A percentile compares a stretch with the other conserved stretches of the same genome.
Evolutionary conservation across 768 basidiomycete species (phyloP).

Genomic region (Leccinum variicolor): DNA sequence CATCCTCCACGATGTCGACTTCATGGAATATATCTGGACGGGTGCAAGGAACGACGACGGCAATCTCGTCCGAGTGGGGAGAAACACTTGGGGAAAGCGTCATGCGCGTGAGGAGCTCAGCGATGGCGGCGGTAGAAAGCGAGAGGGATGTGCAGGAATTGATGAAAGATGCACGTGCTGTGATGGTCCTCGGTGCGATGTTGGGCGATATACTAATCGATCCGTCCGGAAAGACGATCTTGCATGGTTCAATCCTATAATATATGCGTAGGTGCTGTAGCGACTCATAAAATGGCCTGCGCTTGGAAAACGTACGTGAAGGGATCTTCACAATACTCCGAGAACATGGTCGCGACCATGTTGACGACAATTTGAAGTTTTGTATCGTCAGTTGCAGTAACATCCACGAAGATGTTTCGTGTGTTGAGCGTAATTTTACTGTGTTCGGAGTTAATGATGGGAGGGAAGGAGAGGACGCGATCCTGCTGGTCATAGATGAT

Average conservation of each 20-base stretch:
- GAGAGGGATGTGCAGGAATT: constrained; percentile 92
- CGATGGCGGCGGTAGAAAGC: constrained; percentile 62
- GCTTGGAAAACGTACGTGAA: constrained; percentile 65
- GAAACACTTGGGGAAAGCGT: constrained; percentile 53
- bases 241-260: constrained; percentile 88
- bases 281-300: background rate
- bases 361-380: constrained; percentile 96
- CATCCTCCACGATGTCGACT: constrained; percentile 98
- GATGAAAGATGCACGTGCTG: constrained; percentile 84
- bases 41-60: constrained; percentile 85
- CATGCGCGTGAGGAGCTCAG: constrained; percentile 80
- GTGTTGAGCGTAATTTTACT: constrained; percentile 97
- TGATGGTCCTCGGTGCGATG: constrained; percentile 65
- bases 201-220: constrained; percentile 75
- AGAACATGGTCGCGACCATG: constrained; percentile 96
- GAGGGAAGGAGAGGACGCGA: constrained; percentile 92
- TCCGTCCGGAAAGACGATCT: constrained; percentile 77
- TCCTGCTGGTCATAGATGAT: constrained; percentile 93
- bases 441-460: constrained; percentile 96
- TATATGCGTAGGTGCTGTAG: background rate
- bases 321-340: constrained; percentile 89
- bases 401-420: constrained; percentile 92
- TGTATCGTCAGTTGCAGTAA: constrained; percentile 94
- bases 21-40: constrained; percentile 97
- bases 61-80: constrained; percentile 59